Evolutionary conservation across 2,329 filamentous ascomycete species (phyloP).

Genomic region (Botrytis hyacinthi): DNA sequence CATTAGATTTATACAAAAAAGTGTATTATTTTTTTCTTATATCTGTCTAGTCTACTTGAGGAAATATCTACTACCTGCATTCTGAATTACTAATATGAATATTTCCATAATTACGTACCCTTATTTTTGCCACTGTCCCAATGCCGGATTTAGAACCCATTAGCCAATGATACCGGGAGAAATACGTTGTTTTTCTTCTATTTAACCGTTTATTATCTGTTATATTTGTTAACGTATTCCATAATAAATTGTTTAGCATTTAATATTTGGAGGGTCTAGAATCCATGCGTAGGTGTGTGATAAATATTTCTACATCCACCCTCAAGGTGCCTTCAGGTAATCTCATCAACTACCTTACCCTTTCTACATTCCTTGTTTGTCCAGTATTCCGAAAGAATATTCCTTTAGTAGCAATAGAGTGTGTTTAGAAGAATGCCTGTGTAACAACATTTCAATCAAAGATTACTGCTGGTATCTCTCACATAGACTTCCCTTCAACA

Average conservation of each 20-base stretch:
- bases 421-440: neutral
- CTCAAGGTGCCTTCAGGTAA: neutral
- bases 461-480: neutral
- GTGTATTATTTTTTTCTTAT: neutral
- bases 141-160: neutral
- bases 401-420: neutral
- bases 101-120: neutral
- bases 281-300: neutral
- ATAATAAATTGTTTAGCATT: neutral
- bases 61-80: neutral
- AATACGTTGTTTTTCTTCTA: neutral
- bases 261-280: neutral
- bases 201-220: neutral
- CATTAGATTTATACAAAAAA: neutral
- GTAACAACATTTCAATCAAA: neutral
- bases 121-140: neutral
- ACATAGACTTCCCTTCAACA: neutral
- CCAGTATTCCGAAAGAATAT: neutral
- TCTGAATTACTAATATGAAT: neutral
- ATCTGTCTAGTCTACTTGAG: neutral
- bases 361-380: neutral
- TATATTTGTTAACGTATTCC: neutral
- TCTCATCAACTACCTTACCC: neutral
- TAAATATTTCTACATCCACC: neutral
- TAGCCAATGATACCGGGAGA: neutral